Evolutionary conservation across 495 filamentous ascomycete genomes (phyloP), one percentile per base, ranked within the genome.

Genomic region (Astrocystis sublimbata): DNA sequence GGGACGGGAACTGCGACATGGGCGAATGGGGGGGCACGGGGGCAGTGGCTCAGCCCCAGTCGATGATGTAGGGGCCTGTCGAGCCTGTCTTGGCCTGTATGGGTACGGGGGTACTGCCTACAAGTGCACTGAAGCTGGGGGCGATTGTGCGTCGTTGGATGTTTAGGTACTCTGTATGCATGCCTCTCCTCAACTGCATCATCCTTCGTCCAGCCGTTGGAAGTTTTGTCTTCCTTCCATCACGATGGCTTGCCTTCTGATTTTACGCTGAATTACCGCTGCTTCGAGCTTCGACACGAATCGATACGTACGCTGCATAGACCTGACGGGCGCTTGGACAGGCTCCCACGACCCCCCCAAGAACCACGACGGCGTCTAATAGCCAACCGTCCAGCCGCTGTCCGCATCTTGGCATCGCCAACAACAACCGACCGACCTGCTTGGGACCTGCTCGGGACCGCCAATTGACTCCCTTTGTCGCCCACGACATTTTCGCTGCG

Each of bases 301-400:
- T 52, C 10, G 49, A 13, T 35, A 26, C 28, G 35, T 52, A 36
- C 6, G 6, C 33, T 35, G 19, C 49, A 52, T 35, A 28, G 30
- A 52, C 49, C 46, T 31, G 15, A 21, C 1, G 9, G 21, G n/a
- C 2, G n/a, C n/a, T 50, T 4, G 12, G 12, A 28, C 21, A 8
- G 30, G 28, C n/a, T 19, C 33, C 6, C 28, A 49, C 4, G 17
- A 30, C 0, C 8, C 30, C 30, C 15, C 30, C 49, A 33, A 52
- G n/a, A 10, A 52, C 33, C 33, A 2, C 21, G 5, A 17, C 45
- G 23, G 23, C 46, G 35, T 17, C 47, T 31, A 13, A 41, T 35
- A 50, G 28, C 57, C 57, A 59, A 59, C 57, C 57, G 50, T 50
- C 50, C 57, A 50, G 57, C 43, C 45, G 43, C 57, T 38, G 43